Evolutionary conservation across 1,284 basidiomycete species (phyloP), one percentile per base, ranked within the genome.

Genomic region (Ganoderma sinense): DNA sequence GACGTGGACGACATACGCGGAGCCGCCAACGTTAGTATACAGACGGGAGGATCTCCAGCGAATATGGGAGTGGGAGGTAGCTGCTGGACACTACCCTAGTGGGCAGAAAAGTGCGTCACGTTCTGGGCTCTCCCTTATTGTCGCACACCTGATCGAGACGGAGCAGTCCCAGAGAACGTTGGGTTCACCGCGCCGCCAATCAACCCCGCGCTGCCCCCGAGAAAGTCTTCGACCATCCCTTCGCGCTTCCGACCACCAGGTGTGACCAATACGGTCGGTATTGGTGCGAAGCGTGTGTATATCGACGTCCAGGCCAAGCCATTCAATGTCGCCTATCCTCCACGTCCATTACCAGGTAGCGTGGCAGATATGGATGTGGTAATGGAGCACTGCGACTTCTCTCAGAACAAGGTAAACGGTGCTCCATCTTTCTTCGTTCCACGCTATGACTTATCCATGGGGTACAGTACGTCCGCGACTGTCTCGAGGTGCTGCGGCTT

Each of bases 31-130:
- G 8, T 86, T 95, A 59, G 91, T 98, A 45, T 92, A 93, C 74
- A 85, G 87, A 53, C 85, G 89, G 56, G 90, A 93, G 65, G 95
- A 97, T 78, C 79, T 97, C 43, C 92, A 92, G 75, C 87, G 91
- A 75, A 94, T 98, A 82, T 98, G 96, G 96, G 86, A 92, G 74
- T 98, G 96, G 96, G 96, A 98, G 82, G 88, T 98, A 69, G 84
- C 89, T 62, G 94, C 94, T 75, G 97, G 97, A 1, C 95, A 97
- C 81, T 96, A 96, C 83, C 96, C 97, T 5, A 95, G 93, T 79
- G 86, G 87, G 65, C 85, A 88, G 69, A 85, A 87, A 77, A 87
- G 95, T 96, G 79, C 75, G 93, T 87, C 10, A 31, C 58, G 39
- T 11, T 26, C 33, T 41, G 36, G 45, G 14, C 29, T 39, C 11